Base-by-base conservation (phyloP, 2,329 filamentous ascomycete genomes). In the Epichloe hybrida region DNA sequence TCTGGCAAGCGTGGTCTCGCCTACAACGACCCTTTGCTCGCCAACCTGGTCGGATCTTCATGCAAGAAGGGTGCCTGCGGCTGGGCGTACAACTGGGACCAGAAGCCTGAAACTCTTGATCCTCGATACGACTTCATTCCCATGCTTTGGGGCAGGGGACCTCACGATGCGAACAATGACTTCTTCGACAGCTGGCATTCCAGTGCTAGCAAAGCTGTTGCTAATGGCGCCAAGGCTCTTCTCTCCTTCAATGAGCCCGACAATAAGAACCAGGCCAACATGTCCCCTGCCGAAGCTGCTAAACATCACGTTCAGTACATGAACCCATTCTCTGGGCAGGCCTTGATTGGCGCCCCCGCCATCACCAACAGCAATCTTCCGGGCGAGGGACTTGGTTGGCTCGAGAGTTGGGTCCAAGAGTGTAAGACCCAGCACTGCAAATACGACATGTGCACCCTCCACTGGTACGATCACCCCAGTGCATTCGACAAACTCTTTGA, bases 171-270 rank as follows among this genome's bases (percentile, higher is more conserved):
- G 35, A 17, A 38, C 12, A 38, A 13, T 4, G 20, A 21, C 8
- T 46, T 46, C 17, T 37, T 66, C 12, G 71, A 76, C 63, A 72
- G 72, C 58, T 87, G 82, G 80, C 57, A 60, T 35, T 44, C 53
- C 13, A 72, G 75, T 54, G 80, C 74, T 44, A 62, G 73, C 49
- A 61, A 64, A 15, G 77, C 78, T 54, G 74, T 85, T 54, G 58
- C 64, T 48, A 62, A 63, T 12, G 83, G 82, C 51, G 68, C 75
- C 56, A 75, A 71, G 55, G 71, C 74, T 58, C 64, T 86, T 50
- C 73, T 86, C 61, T 73, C 74, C 64, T 86, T 85, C 76, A 88
- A 88, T 73, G 83, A 88, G 72, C 80, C 80, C 44, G 84, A 88
- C 64, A 73, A 75, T 55, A 57, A 58, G 12, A 62, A 62, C n/a